A percentile compares a stretch with the other conserved stretches of the same genome.
phyloP scores from a whole-genome alignment of 805 yeast genomes.

The Komagataella populi region DNA sequence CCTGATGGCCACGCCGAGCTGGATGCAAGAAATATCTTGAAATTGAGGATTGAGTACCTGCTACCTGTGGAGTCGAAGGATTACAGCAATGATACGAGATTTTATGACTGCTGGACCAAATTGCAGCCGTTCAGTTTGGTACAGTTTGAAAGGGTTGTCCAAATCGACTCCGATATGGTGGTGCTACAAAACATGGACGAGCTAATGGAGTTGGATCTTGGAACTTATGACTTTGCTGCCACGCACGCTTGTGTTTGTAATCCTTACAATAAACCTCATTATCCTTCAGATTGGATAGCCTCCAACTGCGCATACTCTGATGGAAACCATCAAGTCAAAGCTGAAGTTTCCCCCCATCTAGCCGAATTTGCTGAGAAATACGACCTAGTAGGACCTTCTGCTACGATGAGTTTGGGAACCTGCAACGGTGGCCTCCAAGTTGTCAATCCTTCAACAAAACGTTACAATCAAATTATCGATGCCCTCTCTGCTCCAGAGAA shows the following conservation, averaged over 20 bases:
- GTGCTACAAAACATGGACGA: constrained; percentile 47
- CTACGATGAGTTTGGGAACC: constrained; percentile 23
- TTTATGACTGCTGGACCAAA: constrained; percentile 51
- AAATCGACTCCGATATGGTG: constrained; percentile 47
- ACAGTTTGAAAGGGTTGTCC: constrained; percentile 40
- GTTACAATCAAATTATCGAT: constrained; percentile 24
- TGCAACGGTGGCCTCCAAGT: constrained; percentile 51
- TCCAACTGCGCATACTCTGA: constrained; percentile 37
- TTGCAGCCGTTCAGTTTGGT: constrained; percentile 36
- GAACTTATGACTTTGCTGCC: constrained; percentile 31
- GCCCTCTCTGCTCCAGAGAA: constrained; percentile 24
- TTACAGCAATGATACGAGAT: constrained; percentile 35
- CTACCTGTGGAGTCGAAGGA: constrained; percentile 29
- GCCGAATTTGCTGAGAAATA: not conserved
- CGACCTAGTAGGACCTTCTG: not conserved
- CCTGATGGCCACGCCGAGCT: constrained; percentile 25
- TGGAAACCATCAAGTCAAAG: constrained; percentile 13
- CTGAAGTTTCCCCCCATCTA: not conserved
- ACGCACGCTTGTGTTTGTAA: constrained; percentile 52
- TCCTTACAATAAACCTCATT: constrained; percentile 35
- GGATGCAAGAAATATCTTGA: constrained; percentile 24
- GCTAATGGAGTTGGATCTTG: constrained; percentile 31
- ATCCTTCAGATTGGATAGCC: constrained; percentile 38
- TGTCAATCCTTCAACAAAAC: constrained; percentile 25
- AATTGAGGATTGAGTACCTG: constrained; percentile 25